Evolutionary conservation across 164 flowering plant genomes (phyloP).

Genomic region (Sedum album): DNA sequence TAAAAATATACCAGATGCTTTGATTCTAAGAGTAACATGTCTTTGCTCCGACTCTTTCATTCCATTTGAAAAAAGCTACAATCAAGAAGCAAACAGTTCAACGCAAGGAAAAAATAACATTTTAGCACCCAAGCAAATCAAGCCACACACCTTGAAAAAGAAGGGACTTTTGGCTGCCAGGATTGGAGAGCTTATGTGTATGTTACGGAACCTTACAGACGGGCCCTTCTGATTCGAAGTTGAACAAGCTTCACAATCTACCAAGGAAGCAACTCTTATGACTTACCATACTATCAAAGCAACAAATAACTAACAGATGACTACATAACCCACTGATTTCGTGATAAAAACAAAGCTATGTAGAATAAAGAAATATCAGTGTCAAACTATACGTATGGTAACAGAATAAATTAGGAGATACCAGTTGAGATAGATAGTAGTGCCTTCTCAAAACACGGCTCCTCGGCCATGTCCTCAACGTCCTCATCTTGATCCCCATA

Average conservation of each 20-base stretch:
- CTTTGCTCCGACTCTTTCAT: slow-evolving; percentile 40
- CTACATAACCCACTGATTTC: not conserved
- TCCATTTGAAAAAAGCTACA: slow-evolving; percentile 30
- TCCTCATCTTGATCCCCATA: slow-evolving; percentile 7
- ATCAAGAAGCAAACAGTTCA: not conserved
- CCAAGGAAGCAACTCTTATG: not conserved
- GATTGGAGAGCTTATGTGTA: slow-evolving; percentile 41
- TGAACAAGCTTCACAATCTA: not conserved
- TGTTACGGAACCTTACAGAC: slow-evolving; percentile 20
- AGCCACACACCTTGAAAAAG: slow-evolving; percentile 28
- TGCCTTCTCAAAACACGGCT: not conserved
- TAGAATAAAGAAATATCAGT: too few species aligned
- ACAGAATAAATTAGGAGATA: not conserved
- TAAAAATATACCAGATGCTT: slow-evolving; percentile 23
- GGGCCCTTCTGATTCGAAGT: not conserved
- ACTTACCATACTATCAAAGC: not conserved
- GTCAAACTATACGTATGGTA: not conserved
- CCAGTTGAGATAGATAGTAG: not conserved
- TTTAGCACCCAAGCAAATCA: not conserved
- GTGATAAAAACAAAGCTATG: too few species aligned
- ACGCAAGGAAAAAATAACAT: not conserved
- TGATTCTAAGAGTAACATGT: slow-evolving; percentile 29
- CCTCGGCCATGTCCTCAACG: not conserved
- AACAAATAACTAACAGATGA: not conserved
- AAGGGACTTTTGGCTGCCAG: slow-evolving; percentile 49